Base-by-base conservation (phyloP, 2,329 filamentous ascomycete species). In the Neodidymelliopsis sp. region DNA sequence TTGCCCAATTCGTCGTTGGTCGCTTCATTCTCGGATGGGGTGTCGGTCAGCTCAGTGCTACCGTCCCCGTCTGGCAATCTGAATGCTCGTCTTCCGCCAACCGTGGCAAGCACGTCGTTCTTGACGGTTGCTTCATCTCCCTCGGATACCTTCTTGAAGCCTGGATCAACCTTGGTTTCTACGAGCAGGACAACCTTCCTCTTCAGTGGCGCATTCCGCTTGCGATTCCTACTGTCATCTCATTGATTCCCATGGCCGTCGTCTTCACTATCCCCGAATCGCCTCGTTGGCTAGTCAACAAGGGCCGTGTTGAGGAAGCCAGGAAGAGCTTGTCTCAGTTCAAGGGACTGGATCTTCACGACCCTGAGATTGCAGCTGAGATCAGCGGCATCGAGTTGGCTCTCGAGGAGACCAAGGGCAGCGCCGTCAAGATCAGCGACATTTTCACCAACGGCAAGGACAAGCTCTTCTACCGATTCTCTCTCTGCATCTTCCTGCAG, bases 221-320 rank as follows among this genome's bases (percentile, higher is more conserved):
- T 44, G 85, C 84, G 0, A 88, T 89, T 29, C 70, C 87, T 1
- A 84, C 84, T 2, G 76, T 89, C 0, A 65, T 74, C 43, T 73
- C 71, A 0, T 54, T 88, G 4, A 38, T 83, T 0, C 76, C 88
- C 0, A 75, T 88, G 39, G 63, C 59, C 0, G 66, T 77, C 2
- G 80, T 88, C 19, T 88, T 84, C 82, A 82, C 85, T 69, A 85
- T 90, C 64, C 88, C 87, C 0, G 88, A 91, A 56, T 87, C 84
- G 0, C 87, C 86, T 0, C 77, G 86, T 2, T 88, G 84, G 81
- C 77, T 90, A 0, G 81, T 84, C 55, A 88, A 88, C 57, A 83
- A 81, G 8, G 86, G 84, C 0, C 81, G 85, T 0, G 78, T 85
- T 23, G 81, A 89, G 1, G 88, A 91, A 65, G 87, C 86, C 0